Evolutionary conservation across 1,284 basidiomycete species (phyloP).

Genomic region (Trichosporon ovoides): DNA sequence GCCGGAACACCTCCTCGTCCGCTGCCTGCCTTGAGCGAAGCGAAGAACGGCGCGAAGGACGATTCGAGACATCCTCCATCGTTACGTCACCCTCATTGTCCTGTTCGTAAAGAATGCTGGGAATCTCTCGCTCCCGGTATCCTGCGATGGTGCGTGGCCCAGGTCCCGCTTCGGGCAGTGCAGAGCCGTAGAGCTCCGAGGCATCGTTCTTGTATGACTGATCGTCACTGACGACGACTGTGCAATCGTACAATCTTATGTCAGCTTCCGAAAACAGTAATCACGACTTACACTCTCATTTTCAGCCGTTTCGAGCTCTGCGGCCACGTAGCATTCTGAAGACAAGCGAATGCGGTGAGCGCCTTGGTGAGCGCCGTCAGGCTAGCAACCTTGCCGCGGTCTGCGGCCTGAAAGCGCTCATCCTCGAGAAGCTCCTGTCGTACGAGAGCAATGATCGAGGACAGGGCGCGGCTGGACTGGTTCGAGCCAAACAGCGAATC

Average conservation of each 20-base stretch:
- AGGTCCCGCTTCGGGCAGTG: constrained; percentile 3
- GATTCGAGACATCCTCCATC: constrained; percentile 10
- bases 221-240: constrained; percentile 46
- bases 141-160: constrained; percentile 7
- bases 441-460: constrained; percentile 52
- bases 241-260: constrained; percentile 50
- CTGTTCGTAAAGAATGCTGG: background rate
- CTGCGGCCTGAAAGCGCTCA: constrained; percentile 39
- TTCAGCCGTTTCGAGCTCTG: constrained; percentile 43
- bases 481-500: constrained; percentile 54
- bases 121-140: background rate
- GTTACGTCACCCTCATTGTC: constrained; percentile 16
- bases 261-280: background rate
- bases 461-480: constrained; percentile 52
- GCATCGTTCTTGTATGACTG: constrained; percentile 19
- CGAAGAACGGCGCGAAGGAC: background rate
- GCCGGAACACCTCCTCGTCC: constrained; percentile 31
- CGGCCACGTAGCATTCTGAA: constrained; percentile 52
- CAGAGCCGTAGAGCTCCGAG: background rate
- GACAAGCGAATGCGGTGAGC: constrained; percentile 53
- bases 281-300: constrained; percentile 46
- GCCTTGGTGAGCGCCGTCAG: constrained; percentile 52
- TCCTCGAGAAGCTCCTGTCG: constrained; percentile 49
- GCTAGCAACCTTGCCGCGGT: constrained; percentile 38
- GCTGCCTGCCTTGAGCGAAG: constrained; percentile 4